Evolutionary conservation across 805 yeast species (phyloP).

Genomic region (Yamadazyma insecticola): DNA sequence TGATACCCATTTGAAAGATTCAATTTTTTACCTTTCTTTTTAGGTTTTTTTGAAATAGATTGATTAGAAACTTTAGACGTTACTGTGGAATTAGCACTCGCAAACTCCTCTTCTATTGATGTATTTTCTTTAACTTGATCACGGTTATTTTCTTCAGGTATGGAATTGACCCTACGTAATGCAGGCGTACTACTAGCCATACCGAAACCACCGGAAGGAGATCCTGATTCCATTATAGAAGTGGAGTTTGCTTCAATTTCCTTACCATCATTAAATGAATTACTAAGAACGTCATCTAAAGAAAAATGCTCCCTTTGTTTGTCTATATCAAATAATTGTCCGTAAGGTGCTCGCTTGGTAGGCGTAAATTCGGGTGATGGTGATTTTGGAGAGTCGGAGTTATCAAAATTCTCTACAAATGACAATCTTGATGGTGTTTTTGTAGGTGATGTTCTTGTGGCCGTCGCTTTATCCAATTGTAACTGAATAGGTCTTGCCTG

Average conservation of each 20-base stretch:
- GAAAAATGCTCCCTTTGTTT: not conserved
- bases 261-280: constrained; percentile 2
- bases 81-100: constrained; percentile 21
- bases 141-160: too few relatives aligned
- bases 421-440: constrained; percentile 16
- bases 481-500: constrained; percentile 1
- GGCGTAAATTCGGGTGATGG: constrained; percentile 25
- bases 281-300: constrained; percentile 3
- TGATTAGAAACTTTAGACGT: constrained; percentile 1
- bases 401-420: constrained; percentile 21
- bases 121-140: too few relatives aligned
- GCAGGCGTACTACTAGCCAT: too few relatives aligned
- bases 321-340: constrained; percentile 1
- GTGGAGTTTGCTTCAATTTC: constrained; percentile 15
- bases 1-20: constrained; percentile 5
- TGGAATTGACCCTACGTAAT: too few relatives aligned
- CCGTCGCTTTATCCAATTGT: too few relatives aligned
- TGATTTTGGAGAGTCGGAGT: constrained; percentile 12
- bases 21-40: constrained; percentile 17
- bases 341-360: constrained; percentile 7
- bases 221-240: constrained; percentile 10
- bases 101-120: constrained; percentile 21
- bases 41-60: constrained; percentile 3
- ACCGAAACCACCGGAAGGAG: too few relatives aligned
- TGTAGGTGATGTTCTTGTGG: constrained; percentile 10